Conservation (phyloP, 2,329 filamentous ascomycete species). For the Fulvia fulva region DNA sequence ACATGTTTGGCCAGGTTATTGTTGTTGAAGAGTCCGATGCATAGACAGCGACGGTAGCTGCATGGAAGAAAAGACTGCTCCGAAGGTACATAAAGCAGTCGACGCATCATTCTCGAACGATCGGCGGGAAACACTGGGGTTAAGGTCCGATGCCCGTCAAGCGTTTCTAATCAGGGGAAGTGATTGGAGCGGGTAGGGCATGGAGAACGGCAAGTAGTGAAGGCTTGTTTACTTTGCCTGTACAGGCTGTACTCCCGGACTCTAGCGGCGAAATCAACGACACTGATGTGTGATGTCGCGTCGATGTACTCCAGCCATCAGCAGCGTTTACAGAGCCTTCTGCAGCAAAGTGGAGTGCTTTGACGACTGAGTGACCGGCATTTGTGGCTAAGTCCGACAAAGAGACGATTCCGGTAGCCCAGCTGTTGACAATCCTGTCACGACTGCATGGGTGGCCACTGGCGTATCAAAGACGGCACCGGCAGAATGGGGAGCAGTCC, state of each 20-base stretch:
- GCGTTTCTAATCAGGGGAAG: neutral
- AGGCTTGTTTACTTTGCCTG: slow-evolving; percentile 2
- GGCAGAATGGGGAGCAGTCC: neutral
- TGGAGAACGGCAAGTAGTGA: neutral
- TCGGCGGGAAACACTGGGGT: neutral
- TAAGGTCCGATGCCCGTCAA: slow-evolving; percentile 5
- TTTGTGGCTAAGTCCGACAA: slow-evolving; percentile 1
- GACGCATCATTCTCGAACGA: slow-evolving; percentile 3
- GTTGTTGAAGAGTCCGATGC: neutral
- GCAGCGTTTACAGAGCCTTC: neutral
- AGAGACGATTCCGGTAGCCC: neutral
- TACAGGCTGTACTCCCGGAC: neutral
- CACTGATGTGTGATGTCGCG: neutral
- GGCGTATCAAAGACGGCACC: neutral
- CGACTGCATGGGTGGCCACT: neutral
- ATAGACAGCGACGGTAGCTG: neutral
- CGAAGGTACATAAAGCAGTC: slow-evolving; percentile 4
- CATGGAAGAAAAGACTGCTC: neutral
- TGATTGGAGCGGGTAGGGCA: slow-evolving; percentile 3
- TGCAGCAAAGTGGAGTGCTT: slow-evolving; percentile 2
- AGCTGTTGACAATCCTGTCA: neutral
- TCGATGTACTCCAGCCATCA: neutral
- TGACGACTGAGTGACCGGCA: neutral
- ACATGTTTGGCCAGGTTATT: slow-evolving; percentile 10
- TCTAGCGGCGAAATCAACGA: slow-evolving; percentile 3